Percentiles rank a stretch among this genome's conserved stretches.
Conservation (phyloP, 2,329 filamentous ascomycete genomes). For the Exutisphaerella laricina region DNA sequence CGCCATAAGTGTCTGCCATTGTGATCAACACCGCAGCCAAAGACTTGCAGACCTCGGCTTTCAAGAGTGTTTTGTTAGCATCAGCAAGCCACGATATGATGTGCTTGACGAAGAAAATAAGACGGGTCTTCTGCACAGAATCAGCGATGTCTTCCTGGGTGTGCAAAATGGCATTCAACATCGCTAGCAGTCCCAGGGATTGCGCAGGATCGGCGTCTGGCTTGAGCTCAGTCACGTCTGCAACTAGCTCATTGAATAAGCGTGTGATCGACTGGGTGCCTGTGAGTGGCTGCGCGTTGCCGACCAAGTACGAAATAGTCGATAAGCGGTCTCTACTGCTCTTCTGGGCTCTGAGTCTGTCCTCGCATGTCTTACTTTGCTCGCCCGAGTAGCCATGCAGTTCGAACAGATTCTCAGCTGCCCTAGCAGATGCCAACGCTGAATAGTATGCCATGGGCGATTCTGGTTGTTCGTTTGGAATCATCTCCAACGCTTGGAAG, state of each 20-base stretch:
- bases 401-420: conserved; percentile 39
- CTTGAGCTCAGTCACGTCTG: conserved; percentile 52
- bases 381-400: conserved; percentile 37
- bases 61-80: conserved; percentile 45
- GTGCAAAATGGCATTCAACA: conserved; percentile 51
- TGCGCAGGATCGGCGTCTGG: conserved; percentile 30
- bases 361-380: conserved; percentile 34
- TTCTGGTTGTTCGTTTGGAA: conserved; percentile 2
- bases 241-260: conserved; percentile 56
- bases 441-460: conserved; percentile 37
- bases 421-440: conserved; percentile 36
- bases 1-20: conserved; percentile 77
- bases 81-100: conserved; percentile 65
- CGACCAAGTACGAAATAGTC: conserved; percentile 45
- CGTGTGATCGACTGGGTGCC: conserved; percentile 45
- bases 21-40: conserved; percentile 59
- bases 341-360: conserved; percentile 29
- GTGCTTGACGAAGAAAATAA: conserved; percentile 78
- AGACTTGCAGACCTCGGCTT: conserved; percentile 51
- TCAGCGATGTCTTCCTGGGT: conserved; percentile 45
- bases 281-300: conserved; percentile 46
- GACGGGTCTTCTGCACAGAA: conserved; percentile 55
- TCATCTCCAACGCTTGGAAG: conserved; percentile 10
- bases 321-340: conserved; percentile 41
- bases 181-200: conserved; percentile 43